Evolutionary conservation across 2,329 filamentous ascomycete species (phyloP).

Genomic region (Trichoderma sp.): DNA sequence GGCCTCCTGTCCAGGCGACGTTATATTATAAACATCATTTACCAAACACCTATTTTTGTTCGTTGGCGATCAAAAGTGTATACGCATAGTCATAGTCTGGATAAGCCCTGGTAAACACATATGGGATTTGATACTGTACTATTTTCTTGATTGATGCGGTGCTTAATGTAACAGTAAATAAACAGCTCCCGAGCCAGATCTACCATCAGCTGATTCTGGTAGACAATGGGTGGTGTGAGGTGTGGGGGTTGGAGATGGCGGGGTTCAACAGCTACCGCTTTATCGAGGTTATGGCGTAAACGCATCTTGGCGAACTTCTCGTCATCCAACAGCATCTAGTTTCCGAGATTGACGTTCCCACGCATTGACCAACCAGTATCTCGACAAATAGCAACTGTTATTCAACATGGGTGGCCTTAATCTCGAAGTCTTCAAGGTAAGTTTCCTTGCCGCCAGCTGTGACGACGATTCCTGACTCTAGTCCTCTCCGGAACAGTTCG

Average conservation of each 20-base stretch:
- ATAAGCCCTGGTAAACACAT: neutral
- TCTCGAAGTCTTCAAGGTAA: slow-evolving; percentile 91
- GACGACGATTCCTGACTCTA: neutral
- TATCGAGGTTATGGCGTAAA: slow-evolving; percentile 25
- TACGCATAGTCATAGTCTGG: slow-evolving; percentile 8
- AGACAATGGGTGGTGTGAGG: slow-evolving; percentile 6
- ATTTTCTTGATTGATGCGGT: neutral
- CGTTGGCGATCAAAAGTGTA: slow-evolving; percentile 6
- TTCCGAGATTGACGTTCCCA: neutral
- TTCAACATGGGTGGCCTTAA: slow-evolving; percentile 73
- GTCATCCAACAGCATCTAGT: neutral
- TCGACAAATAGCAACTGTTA: neutral
- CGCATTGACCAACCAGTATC: neutral
- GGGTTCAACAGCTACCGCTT: slow-evolving; percentile 20
- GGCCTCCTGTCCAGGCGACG: neutral
- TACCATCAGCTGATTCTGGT: neutral
- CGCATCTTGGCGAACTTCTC: neutral
- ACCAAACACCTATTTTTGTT: slow-evolving; percentile 3
- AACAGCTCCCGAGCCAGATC: neutral
- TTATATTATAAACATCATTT: neutral
- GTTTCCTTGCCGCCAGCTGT: slow-evolving; percentile 15
- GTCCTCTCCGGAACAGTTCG: slow-evolving; percentile 63
- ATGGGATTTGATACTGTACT: neutral
- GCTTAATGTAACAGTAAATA: neutral
- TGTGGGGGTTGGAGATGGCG: neutral